Evolutionary conservation across 108 stramenopile genomes (phyloP), one percentile per base, ranked within the genome.

Genomic region (Skeletonema potamos): DNA sequence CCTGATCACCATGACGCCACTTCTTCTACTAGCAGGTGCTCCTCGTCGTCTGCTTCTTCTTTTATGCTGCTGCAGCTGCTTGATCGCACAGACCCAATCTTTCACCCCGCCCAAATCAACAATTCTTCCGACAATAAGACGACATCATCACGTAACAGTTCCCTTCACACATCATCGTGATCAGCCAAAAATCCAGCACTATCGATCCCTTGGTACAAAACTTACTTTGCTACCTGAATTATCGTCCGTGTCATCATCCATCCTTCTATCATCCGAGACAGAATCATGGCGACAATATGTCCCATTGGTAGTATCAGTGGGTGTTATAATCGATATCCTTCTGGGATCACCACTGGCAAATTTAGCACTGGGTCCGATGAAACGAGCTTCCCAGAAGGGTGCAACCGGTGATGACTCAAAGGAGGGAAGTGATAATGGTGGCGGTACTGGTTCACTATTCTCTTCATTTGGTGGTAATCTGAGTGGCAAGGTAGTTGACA

Each of bases 271-370:
- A 22, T 57, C 72, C 18, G 77, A 73, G 6, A 59, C 33, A 6
- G 84, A 85, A 59, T 82, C 83, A 58, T 94, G 93, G 91, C 75
- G 93, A 28, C 90, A 92, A 71, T 95, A 95, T 48, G 89, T 95
- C n/a, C 90, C 91, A 13, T 78, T 92, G 20, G 75, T 74, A 15
- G 87, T 95, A 8, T 82, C 81, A 27, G 62, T 43, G 20, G 73
- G 39, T 4, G 91, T 95, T 11, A 74, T 95, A 12, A 17, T 92
- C 4, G 93, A 95, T 66, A 95, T 95, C 77, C 61, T 89, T 1
- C 55, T 95, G 43, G 93, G 93, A 54, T 87, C 84, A 9, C 93
- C 93, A 13, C 9, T 90, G 33, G 91, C 87, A 22, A 91, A 92
- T 67, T 15, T 75, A 24, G 77, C 79, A 15, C 48, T 92, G 59